These are phyloP conservation scores for Botrytis hyacinthi DNA, from an alignment of 2,329 filamentous ascomycete genomes.

Conservation along the genomic window DNA sequence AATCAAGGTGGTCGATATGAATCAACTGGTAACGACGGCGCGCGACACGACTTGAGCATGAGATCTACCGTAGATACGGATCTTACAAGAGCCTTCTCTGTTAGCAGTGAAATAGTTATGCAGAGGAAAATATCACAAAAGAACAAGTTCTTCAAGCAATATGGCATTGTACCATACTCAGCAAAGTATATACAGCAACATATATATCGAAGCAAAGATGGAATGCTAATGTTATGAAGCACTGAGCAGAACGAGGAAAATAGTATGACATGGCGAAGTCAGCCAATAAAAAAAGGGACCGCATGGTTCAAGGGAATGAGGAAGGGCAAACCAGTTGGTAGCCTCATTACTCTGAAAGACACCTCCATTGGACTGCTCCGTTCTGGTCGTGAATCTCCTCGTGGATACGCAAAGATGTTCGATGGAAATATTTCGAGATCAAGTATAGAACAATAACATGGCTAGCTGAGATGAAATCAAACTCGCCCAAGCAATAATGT, in stretches of 20 bases:
- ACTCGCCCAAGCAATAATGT: background rate
- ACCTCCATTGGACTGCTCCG: background rate
- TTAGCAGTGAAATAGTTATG: background rate
- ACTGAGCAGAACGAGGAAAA: background rate
- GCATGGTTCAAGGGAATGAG: background rate
- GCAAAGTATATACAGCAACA: slow-evolving; percentile 3
- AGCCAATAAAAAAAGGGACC: background rate
- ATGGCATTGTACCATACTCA: background rate
- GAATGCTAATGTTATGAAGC: background rate
- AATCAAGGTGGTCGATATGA: background rate
- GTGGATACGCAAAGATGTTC: background rate
- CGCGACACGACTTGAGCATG: background rate
- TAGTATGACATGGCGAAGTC: background rate
- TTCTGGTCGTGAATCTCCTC: background rate
- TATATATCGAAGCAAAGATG: background rate
- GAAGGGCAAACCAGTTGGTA: background rate
- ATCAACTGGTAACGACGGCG: background rate
- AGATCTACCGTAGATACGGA: background rate
- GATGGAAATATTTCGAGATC: background rate
- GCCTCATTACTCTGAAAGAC: background rate
- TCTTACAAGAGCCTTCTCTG: background rate
- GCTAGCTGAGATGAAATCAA: background rate
- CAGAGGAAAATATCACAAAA: background rate
- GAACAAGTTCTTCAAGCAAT: background rate
- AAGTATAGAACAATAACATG: background rate